These are phyloP conservation scores for Debaryomyces fabryi DNA, from an alignment of 1,139 yeast species.

Conservation along the genomic window DNA sequence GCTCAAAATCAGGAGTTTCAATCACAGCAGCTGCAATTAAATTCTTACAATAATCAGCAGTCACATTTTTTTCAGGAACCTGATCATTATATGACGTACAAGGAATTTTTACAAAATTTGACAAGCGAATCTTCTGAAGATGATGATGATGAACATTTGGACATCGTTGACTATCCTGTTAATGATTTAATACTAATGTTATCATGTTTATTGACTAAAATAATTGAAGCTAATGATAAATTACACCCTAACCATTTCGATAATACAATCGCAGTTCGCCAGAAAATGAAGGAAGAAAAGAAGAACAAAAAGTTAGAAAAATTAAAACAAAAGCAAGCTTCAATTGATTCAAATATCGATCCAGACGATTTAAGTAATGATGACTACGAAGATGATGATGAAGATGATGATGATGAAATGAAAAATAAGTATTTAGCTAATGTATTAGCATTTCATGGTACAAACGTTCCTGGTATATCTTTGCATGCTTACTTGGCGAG, in stretches of 20 bases:
- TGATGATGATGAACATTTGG: conserved; percentile 56
- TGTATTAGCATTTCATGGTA: conserved; percentile 91
- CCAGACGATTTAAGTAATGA: conserved; percentile 19
- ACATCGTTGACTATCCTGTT: conserved; percentile 83
- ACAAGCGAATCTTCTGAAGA: conserved; percentile 25
- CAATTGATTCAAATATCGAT: conserved; percentile 16
- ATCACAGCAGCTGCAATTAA: background rate
- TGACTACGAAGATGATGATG: conserved; percentile 29
- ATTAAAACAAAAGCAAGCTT: conserved; percentile 17
- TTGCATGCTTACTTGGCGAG: conserved; percentile 87
- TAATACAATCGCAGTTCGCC: conserved; percentile 50
- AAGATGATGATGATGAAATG: conserved; percentile 48
- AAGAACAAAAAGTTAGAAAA: conserved; percentile 29
- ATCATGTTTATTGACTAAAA: conserved; percentile 79
- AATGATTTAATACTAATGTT: conserved; percentile 82
- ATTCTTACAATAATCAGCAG: background rate
- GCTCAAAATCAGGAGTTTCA: background rate
- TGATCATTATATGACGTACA: conserved; percentile 50
- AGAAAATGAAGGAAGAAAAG: conserved; percentile 44
- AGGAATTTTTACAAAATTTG: conserved; percentile 42
- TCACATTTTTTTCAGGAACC: conserved; percentile 27
- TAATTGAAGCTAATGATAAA: conserved; percentile 89
- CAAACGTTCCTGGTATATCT: conserved; percentile 92
- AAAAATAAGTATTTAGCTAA: conserved; percentile 65
- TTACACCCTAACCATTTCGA: conserved; percentile 74